These are phyloP conservation scores for Saturnispora sanitii DNA, from an alignment of 805 yeast genomes.

Conservation along the genomic window DNA sequence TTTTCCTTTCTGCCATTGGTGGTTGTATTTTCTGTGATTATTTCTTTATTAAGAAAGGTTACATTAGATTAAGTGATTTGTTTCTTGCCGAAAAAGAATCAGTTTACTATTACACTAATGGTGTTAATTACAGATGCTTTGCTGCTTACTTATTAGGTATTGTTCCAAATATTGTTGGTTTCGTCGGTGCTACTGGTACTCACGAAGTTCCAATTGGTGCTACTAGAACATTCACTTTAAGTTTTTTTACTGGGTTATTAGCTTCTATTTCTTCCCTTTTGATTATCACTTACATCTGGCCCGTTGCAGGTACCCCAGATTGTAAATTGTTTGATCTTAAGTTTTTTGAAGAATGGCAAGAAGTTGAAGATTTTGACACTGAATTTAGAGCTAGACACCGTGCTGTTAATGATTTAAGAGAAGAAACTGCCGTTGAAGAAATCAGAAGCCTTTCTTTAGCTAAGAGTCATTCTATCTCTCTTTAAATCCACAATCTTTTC, in stretches of 20 bases:
- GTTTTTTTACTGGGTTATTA: slow-evolving; percentile 48
- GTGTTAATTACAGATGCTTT: slow-evolving; percentile 25
- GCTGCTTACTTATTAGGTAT: slow-evolving; percentile 14
- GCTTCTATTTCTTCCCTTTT: slow-evolving; percentile 48
- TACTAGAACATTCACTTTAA: slow-evolving; percentile 12
- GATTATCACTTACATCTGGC: slow-evolving; percentile 41
- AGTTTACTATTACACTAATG: slow-evolving; percentile 26
- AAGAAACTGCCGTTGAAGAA: not conserved
- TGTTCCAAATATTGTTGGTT: slow-evolving; percentile 22
- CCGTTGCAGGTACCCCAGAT: slow-evolving; percentile 36
- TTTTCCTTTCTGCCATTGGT: slow-evolving; percentile 31
- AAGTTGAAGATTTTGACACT: slow-evolving; percentile 53
- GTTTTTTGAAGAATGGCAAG: slow-evolving; percentile 55
- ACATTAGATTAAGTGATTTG: slow-evolving; percentile 22
- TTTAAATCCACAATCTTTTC: too few species aligned
- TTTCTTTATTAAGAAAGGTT: slow-evolving; percentile 31
- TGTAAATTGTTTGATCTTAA: slow-evolving; percentile 37
- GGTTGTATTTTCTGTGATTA: slow-evolving; percentile 33
- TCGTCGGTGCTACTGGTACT: slow-evolving; percentile 15
- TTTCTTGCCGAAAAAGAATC: slow-evolving; percentile 9
- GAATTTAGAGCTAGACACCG: slow-evolving; percentile 10
- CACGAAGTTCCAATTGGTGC: slow-evolving; percentile 10
- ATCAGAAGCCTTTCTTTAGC: not conserved
- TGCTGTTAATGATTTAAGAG: not conserved
- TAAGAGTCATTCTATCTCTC: not conserved